Base-by-base conservation (phyloP, 371 early-diverging fungal genomes). In the Rhizopus stolonifer region DNA sequence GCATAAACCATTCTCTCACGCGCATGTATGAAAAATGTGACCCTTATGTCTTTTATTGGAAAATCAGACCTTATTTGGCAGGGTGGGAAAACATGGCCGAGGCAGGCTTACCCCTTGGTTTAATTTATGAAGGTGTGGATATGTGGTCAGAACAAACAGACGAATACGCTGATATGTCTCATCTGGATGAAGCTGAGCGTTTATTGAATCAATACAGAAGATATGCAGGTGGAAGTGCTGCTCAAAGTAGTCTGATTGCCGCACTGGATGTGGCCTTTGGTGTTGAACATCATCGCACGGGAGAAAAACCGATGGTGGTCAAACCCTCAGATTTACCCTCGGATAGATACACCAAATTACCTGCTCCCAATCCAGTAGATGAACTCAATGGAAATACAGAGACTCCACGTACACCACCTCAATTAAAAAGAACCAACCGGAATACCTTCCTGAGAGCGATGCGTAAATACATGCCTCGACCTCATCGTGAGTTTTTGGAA, bases 151-250 rank as follows among this genome's bases (percentile, higher is more conserved):
- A 69, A n/a, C 74, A 74, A 54, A 71, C 75, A 0, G 77, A 77
- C 14, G 72, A 78, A 45, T 77, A 77, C 43, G 74, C 70, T 14
- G 84, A 83, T 45, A 72, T 74, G 56, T 79, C 78, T 22, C 79
- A 79, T 46, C 55, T 77, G 19, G 72, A 83, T 25, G 83, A 81
- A 32, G 79, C 76, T 40, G 82, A 84, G 38, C 78, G 80, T 26
- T 56, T 79, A 17, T 63, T 85, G 44, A 58, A 56, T 9, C 71
- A 74, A 52, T 88, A 79, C 74, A 79, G 90, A 46, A 79, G 84
- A 44, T 92, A 92, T 69, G 90, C 96, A 1, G 98, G 98, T 19
- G 96, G 93, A 0, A 92, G 92, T 67, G 98, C 99, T 3, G 99
- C 94, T 2, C 98, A 98, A 67, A 91, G 90, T 26, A 84, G 97